A percentile compares a stretch with the other conserved stretches of the same genome.
These are phyloP conservation scores for Castanea sativa DNA, from an alignment of 306 rosid genomes.

Conservation along the genomic window DNA sequence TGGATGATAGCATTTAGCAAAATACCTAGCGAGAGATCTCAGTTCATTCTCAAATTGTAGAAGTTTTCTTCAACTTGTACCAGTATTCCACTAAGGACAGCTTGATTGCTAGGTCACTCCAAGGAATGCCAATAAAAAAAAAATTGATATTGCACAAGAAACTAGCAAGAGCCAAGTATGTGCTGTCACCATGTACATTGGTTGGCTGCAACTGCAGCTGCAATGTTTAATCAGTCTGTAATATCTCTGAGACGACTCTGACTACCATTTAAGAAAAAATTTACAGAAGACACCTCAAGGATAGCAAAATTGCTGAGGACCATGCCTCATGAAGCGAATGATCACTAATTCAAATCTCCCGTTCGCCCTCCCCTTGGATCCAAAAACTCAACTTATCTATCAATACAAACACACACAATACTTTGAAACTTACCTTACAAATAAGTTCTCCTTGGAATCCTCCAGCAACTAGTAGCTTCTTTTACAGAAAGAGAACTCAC, in stretches of 20 bases:
- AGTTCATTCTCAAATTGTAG: neutral
- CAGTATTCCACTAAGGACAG: neutral
- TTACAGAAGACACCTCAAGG: neutral
- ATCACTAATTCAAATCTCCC: too few species aligned
- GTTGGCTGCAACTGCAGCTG: neutral
- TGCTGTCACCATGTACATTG: neutral
- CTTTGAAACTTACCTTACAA: conserved; percentile 60
- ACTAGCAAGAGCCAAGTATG: neutral
- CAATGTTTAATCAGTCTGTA: neutral
- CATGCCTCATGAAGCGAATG: too few species aligned
- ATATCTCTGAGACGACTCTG: neutral
- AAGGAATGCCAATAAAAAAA: neutral
- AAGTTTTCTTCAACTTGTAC: neutral
- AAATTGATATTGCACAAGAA: neutral
- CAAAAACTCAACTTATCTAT: too few species aligned
- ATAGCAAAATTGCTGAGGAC: too few species aligned
- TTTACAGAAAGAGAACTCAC: conserved; percentile 79
- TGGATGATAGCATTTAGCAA: neutral
- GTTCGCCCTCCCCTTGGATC: too few species aligned
- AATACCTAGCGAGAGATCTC: neutral
- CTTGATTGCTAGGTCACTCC: neutral
- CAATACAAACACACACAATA: too few species aligned
- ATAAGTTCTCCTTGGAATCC: conserved; percentile 94
- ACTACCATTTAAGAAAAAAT: too few species aligned
- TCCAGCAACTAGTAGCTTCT: conserved; percentile 79